Base-by-base conservation (phyloP, 306 rosid species). In the Hylodesmum podocarpum region DNA sequence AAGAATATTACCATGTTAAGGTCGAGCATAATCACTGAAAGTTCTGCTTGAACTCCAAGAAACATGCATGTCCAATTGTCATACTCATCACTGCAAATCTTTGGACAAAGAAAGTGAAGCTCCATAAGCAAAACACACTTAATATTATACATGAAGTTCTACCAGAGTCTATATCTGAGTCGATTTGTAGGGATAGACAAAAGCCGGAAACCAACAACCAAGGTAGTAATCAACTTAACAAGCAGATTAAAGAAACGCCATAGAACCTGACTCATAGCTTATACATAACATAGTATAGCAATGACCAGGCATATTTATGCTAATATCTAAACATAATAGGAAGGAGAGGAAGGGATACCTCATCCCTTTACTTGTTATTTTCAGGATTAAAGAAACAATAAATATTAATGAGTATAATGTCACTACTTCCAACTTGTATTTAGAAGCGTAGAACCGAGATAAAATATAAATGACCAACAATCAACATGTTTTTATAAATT, bases 11-110 rank as follows among this genome's bases (percentile, higher is more conserved):
- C 98, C 98, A 87, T 87, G 80, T 87, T 91, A 68, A 94, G 97
- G 84, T 94, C 98, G 53, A 87, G 85, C 63, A 87, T 78, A 79
- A 94, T 90, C 85, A 83, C 88, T 4, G 98, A 91, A 79, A 91
- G 80, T 81, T 94, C 98, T 59, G 92, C 71, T 87, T 91, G 98
- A 64, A 94, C 44, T 77, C 98, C 98, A 75, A 94, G 87, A 59
- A 88, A 85, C 82, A 89, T 51, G 85, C 98, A 91, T 6, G 94
- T 94, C 81, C 83, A 83, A 24, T 70, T 80, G 71, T 87, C 91
- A 37, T 94, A 94, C 85, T 94, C 97, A 54, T 86, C 85, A 25
- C 91, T 78, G 89, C 98, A 94, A 78, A 94, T 89, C 98, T 94
- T 73, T 72, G 61, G 49, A 78, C 3, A 83, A 67, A 74, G 63